Evolutionary conservation across 257 asterid species (phyloP), one percentile per base, ranked within the genome.

Genomic region (Voacanga thouarsii): DNA sequence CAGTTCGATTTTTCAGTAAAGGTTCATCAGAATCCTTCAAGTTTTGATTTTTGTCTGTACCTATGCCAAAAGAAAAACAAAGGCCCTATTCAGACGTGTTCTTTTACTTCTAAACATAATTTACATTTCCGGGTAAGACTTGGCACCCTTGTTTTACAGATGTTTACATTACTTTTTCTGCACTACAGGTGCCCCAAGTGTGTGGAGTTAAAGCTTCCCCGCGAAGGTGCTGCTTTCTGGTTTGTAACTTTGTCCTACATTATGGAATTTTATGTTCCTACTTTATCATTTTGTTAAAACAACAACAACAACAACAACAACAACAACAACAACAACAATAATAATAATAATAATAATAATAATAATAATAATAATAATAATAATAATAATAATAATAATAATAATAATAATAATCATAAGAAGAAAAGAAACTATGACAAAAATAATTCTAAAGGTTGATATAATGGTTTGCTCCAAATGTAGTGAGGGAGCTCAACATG

Each of bases 161-260:
- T 4, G 44, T 0, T 75, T 4, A 64, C 37, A 12, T 75, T 75
- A 47, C 15, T 21, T 65, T 60, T 53, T 47, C 23, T 44, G 43
- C 30, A 24, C 75, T 77, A 30, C 82, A 96, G 99, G 91, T 93
- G 99, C 80, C 99, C 99, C 5, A 96, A 96, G 83, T 96, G 99
- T 56, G 94, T 89, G 2, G 92, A 93, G 75, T 76, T 93, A 72
- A 96, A 92, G 94, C 99, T 96, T 85, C 94, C 99, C 19, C 98
- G 97, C 28, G 97, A 92, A 82, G 92, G 84, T 63, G 97, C 99
- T 83, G 90, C 99, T 76, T 96, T 96, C 97, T 96, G 99, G 98
- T 96, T 87, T 49, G 97, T 93, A 70, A 77, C 75, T 75, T n/a
- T n/a, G n/a, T n/a, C n/a, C n/a, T n/a, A n/a, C n/a, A n/a, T n/a